Evolutionary conservation across 1,139 yeast species (phyloP).

Genomic region (Hansenula anomala): DNA sequence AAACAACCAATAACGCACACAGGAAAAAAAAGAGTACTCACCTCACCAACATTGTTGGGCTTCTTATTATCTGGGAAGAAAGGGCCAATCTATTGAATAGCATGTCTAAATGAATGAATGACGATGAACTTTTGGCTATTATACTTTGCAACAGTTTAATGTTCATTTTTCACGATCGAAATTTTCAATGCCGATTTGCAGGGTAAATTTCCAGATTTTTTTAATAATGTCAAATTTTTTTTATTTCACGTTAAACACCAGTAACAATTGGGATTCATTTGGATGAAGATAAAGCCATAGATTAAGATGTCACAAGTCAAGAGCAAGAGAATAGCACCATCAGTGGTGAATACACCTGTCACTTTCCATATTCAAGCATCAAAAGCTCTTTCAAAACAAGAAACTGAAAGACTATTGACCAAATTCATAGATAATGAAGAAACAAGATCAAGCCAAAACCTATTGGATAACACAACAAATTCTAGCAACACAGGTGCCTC

Average conservation of each 20-base stretch:
- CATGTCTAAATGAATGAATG: neutral
- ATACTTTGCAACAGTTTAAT: neutral
- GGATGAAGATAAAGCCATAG: neutral
- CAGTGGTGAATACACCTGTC: slow-evolving; percentile 50
- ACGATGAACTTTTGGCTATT: too few relatives aligned
- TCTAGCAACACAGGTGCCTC: slow-evolving; percentile 9
- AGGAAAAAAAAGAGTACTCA: neutral
- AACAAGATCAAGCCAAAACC: slow-evolving; percentile 12
- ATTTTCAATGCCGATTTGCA: neutral
- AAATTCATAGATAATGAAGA: slow-evolving; percentile 38
- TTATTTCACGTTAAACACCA: too few relatives aligned
- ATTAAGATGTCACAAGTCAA: slow-evolving; percentile 6
- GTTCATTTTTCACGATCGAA: neutral
- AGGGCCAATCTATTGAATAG: neutral
- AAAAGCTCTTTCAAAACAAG: slow-evolving; percentile 30
- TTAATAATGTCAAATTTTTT: slow-evolving; percentile 13
- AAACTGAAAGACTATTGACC: slow-evolving; percentile 42
- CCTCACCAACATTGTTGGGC: slow-evolving; percentile 1
- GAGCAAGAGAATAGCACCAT: slow-evolving; percentile 34
- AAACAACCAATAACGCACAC: too few relatives aligned
- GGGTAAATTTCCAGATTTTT: neutral
- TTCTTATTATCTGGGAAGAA: neutral
- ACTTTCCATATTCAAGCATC: slow-evolving; percentile 33
- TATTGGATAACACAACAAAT: slow-evolving; percentile 5
- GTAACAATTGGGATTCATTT: neutral